Conservation (phyloP, 2,329 filamentous ascomycete genomes). For the Calonectria pteridis region DNA sequence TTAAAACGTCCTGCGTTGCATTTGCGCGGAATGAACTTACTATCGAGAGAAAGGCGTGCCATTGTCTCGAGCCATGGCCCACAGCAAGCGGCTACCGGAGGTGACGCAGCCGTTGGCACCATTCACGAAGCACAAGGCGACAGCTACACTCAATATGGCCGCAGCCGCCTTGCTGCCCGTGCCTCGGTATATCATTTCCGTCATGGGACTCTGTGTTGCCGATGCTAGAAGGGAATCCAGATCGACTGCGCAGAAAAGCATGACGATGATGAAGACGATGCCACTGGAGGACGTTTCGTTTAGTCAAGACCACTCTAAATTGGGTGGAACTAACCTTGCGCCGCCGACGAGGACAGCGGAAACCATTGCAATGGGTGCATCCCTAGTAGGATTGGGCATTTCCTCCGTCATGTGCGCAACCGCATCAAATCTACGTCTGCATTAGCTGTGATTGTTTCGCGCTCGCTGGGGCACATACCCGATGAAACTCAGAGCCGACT, state of each 20-base stretch:
- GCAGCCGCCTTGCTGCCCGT: conserved; percentile 55
- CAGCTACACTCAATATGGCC: conserved; percentile 55
- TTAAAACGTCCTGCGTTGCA: background rate
- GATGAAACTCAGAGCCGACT: conserved; percentile 51
- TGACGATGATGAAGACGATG: conserved; percentile 54
- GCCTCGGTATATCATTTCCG: conserved; percentile 58
- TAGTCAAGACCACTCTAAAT: rapidly evolving
- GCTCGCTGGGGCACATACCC: conserved; percentile 25
- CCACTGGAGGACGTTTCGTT: conserved; percentile 45
- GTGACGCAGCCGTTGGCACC: conserved; percentile 59
- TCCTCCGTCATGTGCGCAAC: conserved; percentile 61
- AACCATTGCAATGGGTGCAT: conserved; percentile 56
- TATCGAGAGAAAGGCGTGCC: conserved; percentile 50
- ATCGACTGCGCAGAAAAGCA: conserved; percentile 57
- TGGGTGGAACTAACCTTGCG: conserved; percentile 50
- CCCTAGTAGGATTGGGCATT: conserved; percentile 55
- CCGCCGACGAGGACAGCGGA: conserved; percentile 56
- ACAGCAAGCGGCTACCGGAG: conserved; percentile 58
- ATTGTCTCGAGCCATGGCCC: conserved; percentile 60
- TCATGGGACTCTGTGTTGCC: conserved; percentile 58
- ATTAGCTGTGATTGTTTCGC: background rate
- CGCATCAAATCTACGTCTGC: conserved; percentile 53
- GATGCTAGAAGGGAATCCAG: conserved; percentile 51
- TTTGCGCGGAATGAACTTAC: conserved; percentile 11
- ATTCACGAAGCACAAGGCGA: conserved; percentile 59